Percentiles rank a stretch among this genome's conserved stretches.
Evolutionary conservation across 352 stramenopile genomes (phyloP).

Genomic region (Phytophthora sp.): DNA sequence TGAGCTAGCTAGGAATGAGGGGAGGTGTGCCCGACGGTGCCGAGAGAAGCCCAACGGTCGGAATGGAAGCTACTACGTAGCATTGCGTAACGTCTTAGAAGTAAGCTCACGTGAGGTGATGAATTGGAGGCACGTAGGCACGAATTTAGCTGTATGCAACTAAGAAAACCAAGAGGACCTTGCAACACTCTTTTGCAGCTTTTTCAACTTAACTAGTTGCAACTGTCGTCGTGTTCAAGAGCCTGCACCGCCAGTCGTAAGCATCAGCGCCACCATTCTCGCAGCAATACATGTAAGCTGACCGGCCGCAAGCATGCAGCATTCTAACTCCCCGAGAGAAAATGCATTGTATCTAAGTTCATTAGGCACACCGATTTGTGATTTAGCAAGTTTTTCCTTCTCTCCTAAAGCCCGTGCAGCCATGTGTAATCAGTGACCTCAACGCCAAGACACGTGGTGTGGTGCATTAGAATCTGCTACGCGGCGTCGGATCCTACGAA

Average conservation of each 20-base stretch:
- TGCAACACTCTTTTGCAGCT: conserved; percentile 4
- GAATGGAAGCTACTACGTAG: conserved; percentile 10
- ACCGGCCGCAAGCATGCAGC: too few species aligned
- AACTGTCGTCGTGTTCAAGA: too few species aligned
- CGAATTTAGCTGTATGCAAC: conserved; percentile 28
- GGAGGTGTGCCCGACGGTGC: conserved; percentile 10
- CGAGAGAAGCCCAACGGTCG: conserved; percentile 25
- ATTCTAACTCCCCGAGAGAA: too few species aligned
- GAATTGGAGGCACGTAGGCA: conserved; percentile 15
- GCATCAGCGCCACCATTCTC: too few species aligned
- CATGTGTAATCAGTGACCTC: neutral
- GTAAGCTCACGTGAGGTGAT: conserved; percentile 21
- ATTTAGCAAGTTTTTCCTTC: too few species aligned
- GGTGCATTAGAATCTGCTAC: neutral
- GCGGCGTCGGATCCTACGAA: conserved; percentile 35
- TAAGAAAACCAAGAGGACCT: conserved; percentile 26
- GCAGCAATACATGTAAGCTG: too few species aligned
- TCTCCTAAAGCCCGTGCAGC: too few species aligned
- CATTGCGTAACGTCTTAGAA: conserved; percentile 28
- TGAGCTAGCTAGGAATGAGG: neutral
- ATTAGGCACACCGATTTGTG: too few species aligned
- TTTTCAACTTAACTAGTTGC: too few species aligned
- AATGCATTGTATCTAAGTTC: too few species aligned
- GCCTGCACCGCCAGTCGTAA: too few species aligned
- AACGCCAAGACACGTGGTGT: neutral